Evolutionary conservation across 2,329 filamentous ascomycete genomes (phyloP), one percentile per base, ranked within the genome.

Genomic region (Esteya vermicola): DNA sequence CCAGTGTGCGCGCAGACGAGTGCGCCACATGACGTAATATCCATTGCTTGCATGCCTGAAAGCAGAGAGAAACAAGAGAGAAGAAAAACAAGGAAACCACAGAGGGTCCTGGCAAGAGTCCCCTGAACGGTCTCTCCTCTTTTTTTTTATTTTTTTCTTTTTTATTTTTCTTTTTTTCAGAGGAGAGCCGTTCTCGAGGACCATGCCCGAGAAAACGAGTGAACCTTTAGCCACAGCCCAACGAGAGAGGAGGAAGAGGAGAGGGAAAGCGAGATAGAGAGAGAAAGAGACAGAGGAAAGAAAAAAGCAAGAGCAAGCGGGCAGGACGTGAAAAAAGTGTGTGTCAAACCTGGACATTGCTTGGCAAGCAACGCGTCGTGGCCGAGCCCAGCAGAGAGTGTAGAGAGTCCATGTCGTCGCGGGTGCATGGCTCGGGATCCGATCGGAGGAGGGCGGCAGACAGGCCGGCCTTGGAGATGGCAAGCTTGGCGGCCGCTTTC

Each of bases 21-120:
- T 70, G 69, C 51, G 74, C 67, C 54, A 89, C 66, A 63, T 85
- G 74, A 51, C 71, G 70, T 54, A 86, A 61, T 52, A 89, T 79
- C 85, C 85, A 93, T 61, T 73, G 68, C 72, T 88, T 93, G 72
- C 83, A 88, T 68, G 75, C 82, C 86, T 93, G 74, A 62, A 43
- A n/a, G n/a, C n/a, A 25, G 16, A 36, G 25, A 10, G 18, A 19
- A 28, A 20, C 4, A 34, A 12, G 16, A 23, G 13, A 45, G 44
- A 49, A 38, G 44, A 44, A 44, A 43, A 50, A 43, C 51, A 51
- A 43, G 34, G 41, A 44, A 48, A 47, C 51, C 50, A 18, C 25
- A 23, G 27, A 19, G 33, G n/a, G n/a, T n/a, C n/a, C n/a, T n/a
- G n/a, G n/a, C n/a, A n/a, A n/a, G n/a, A n/a, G n/a, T n/a, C n/a